Conservation (phyloP, 129 eudicot genomes). For the Chrysanthemum seticuspe region DNA sequence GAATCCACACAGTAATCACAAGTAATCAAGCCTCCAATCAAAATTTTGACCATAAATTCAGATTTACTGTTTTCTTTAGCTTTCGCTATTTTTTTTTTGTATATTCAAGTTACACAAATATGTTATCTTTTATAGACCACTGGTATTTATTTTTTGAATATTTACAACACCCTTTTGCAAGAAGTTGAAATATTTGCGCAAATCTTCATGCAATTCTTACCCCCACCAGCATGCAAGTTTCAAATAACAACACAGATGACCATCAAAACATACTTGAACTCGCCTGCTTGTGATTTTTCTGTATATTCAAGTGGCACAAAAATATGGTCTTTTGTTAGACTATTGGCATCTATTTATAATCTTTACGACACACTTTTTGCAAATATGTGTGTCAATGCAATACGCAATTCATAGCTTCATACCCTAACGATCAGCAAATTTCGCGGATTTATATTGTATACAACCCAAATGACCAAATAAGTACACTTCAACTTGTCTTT, state of each 20-base stretch:
- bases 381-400: background rate
- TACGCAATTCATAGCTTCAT: conserved; percentile 2
- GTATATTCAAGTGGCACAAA: conserved; percentile 12
- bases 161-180: conserved; percentile 17
- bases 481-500: conserved; percentile 41
- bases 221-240: background rate
- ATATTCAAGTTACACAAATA: conserved; percentile 25
- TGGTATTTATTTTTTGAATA: conserved; percentile 23
- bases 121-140: conserved; percentile 18
- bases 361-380: conserved; percentile 1
- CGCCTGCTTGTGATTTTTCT: conserved; percentile 20
- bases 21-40: conserved; percentile 3
- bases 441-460: conserved; percentile 24
- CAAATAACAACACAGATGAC: conserved; percentile 12
- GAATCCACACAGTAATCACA: conserved; percentile 15
- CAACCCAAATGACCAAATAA: conserved; percentile 15
- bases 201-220: no score
- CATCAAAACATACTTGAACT: conserved; percentile 23
- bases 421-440: conserved; percentile 20
- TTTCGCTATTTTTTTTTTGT: conserved; percentile 4
- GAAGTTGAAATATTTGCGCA: background rate
- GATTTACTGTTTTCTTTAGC: background rate
- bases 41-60: conserved; percentile 40
- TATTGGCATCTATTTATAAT: background rate
- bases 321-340: conserved; percentile 15